Percentiles rank a stretch among this genome's conserved stretches.
These are phyloP conservation scores for Phytophthora litchii DNA, from an alignment of 352 stramenopile genomes.

Conservation along the genomic window DNA sequence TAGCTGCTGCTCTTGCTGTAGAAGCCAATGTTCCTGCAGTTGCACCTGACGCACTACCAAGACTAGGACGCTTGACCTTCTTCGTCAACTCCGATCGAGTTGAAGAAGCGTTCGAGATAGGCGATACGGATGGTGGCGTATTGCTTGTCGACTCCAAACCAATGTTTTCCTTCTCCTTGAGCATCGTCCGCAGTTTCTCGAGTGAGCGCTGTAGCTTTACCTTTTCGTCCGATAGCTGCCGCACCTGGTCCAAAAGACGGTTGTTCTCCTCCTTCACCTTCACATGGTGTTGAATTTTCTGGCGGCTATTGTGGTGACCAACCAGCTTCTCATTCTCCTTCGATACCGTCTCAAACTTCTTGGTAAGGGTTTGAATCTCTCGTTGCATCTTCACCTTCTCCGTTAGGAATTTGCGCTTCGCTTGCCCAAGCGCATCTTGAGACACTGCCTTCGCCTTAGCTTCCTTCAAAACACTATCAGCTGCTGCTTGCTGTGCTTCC, in stretches of 20 bases:
- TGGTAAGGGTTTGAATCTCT: constrained; percentile 37
- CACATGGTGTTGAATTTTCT: constrained; percentile 86
- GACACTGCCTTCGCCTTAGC: constrained; percentile 35
- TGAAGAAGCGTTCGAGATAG: constrained; percentile 26
- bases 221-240: constrained; percentile 68
- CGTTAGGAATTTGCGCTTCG: constrained; percentile 51
- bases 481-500: constrained; percentile 29
- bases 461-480: constrained; percentile 33
- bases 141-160: constrained; percentile 33
- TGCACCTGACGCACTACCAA: constrained; percentile 25
- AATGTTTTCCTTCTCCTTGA: constrained; percentile 83
- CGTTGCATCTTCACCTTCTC: constrained; percentile 64
- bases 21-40: constrained; percentile 26
- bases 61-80: constrained; percentile 22
- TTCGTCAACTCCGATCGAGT: constrained; percentile 9
- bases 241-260: constrained; percentile 69
- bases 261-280: constrained; percentile 89
- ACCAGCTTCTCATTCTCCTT: constrained; percentile 80
- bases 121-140: constrained; percentile 27
- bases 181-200: constrained; percentile 47
- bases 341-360: constrained; percentile 51
- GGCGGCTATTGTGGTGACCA: constrained; percentile 76
- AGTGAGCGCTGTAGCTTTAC: constrained; percentile 55
- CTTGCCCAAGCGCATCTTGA: constrained; percentile 32
- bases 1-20: constrained; percentile 28